Conservation (phyloP, 352 stramenopile species). For the Globisporangium alternatum region DNA sequence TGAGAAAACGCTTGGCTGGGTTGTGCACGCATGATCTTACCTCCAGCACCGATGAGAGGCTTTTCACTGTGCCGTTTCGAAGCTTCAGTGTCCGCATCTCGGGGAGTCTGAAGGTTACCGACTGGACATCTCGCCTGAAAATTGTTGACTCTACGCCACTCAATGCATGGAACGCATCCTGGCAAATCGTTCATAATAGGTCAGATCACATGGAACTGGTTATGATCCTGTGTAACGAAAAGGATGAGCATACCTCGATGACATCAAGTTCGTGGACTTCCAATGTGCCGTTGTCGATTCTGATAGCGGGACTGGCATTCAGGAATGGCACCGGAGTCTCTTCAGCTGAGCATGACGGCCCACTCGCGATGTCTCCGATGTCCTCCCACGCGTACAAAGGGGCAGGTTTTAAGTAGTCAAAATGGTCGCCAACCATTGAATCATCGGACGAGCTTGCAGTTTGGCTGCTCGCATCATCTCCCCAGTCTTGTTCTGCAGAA, state of each 20-base stretch:
- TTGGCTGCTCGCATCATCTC: slow-evolving; percentile 20
- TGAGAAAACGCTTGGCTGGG: neutral
- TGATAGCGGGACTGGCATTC: slow-evolving; percentile 15
- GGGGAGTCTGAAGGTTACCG: slow-evolving; percentile 46
- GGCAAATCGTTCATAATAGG: neutral
- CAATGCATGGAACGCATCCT: slow-evolving; percentile 59
- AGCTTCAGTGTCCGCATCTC: slow-evolving; percentile 40
- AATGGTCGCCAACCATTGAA: neutral
- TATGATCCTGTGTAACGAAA: neutral
- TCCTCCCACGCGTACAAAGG: slow-evolving; percentile 40
- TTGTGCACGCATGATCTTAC: slow-evolving; percentile 15
- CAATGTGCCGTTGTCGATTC: slow-evolving; percentile 13
- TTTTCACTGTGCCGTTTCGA: slow-evolving; percentile 32
- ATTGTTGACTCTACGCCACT: slow-evolving; percentile 64
- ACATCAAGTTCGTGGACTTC: slow-evolving; percentile 58
- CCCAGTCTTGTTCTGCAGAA: neutral
- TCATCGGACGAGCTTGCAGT: slow-evolving; percentile 15
- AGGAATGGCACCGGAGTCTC: slow-evolving; percentile 16
- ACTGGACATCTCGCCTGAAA: slow-evolving; percentile 37
- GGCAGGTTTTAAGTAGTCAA: neutral
- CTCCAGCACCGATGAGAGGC: slow-evolving; percentile 45
- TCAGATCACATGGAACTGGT: neutral
- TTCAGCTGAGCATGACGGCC: slow-evolving; percentile 4
- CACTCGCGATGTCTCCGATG: slow-evolving; percentile 26
- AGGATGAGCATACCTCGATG: slow-evolving; percentile 35